Conservation (phyloP, 805 yeast species). For the Candida gorgasii region DNA sequence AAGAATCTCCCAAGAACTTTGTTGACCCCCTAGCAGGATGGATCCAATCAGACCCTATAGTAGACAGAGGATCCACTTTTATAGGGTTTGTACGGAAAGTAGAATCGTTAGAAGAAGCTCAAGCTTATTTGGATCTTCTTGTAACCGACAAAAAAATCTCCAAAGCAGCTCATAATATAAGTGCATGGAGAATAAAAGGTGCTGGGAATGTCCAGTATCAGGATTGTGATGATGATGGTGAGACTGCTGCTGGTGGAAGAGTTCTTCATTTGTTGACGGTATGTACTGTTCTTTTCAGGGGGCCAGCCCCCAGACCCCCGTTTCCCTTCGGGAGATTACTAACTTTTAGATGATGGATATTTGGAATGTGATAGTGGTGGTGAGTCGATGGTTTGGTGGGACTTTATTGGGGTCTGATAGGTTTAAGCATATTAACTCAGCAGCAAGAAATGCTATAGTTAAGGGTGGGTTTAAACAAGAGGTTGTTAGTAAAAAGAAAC, state of each 20-base stretch:
- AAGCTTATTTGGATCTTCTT: conserved; percentile 49
- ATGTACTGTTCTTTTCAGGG: conserved; percentile 19
- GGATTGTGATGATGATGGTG: conserved; percentile 97
- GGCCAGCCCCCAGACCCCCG: not conserved
- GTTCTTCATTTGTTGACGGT: conserved; percentile 74
- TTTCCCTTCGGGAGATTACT: conserved; percentile 5
- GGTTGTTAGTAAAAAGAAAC: conserved; percentile 26
- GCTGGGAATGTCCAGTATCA: conserved; percentile 59
- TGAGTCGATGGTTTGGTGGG: conserved; percentile 94
- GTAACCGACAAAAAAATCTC: conserved; percentile 65
- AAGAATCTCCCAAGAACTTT: not conserved
- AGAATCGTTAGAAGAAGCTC: conserved; percentile 66
- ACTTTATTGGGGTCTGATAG: conserved; percentile 88
- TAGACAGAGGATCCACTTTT: conserved; percentile 84
- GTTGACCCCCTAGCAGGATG: conserved; percentile 66
- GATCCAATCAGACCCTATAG: conserved; percentile 72
- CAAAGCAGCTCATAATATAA: conserved; percentile 77
- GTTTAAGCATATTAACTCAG: conserved; percentile 88
- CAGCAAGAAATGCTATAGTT: conserved; percentile 81
- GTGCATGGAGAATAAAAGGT: conserved; percentile 78
- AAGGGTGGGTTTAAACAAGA: conserved; percentile 54
- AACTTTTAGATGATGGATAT: conserved; percentile 61
- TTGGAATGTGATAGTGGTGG: conserved; percentile 83
- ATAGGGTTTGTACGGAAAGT: conserved; percentile 72
- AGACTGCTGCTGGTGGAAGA: conserved; percentile 91